Conservation (phyloP, 1,139 yeast species). For the Lodderomyces theae region DNA sequence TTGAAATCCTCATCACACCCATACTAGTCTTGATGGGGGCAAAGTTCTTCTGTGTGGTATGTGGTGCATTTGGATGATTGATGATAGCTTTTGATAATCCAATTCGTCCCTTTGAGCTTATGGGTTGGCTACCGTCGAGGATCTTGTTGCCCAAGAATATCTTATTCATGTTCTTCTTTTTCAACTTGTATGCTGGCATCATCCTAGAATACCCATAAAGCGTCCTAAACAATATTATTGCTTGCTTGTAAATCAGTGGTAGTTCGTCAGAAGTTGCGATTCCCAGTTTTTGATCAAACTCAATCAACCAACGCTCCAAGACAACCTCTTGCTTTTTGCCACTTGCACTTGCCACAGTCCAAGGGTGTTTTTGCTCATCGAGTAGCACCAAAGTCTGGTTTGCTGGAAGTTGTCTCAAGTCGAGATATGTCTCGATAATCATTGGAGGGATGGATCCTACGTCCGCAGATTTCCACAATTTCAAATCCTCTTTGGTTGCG, state of each 20-base stretch:
- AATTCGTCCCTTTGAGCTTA: slow-evolving; percentile 76
- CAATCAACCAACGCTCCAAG: slow-evolving; percentile 88
- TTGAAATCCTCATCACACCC: slow-evolving; percentile 72
- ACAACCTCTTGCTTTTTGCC: slow-evolving; percentile 73
- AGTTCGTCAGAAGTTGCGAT: slow-evolving; percentile 46
- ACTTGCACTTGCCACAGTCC: slow-evolving; percentile 37
- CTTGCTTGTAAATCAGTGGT: slow-evolving; percentile 70
- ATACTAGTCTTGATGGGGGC: slow-evolving; percentile 69
- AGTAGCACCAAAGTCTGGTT: slow-evolving; percentile 60
- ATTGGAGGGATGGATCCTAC: slow-evolving; percentile 61
- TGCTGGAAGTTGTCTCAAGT: slow-evolving; percentile 57
- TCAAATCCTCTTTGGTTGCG: slow-evolving; percentile 52
- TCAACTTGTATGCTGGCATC: slow-evolving; percentile 68
- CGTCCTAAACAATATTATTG: slow-evolving; percentile 71
- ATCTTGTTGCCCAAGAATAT: slow-evolving; percentile 55
- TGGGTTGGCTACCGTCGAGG: slow-evolving; percentile 74
- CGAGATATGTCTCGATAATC: slow-evolving; percentile 81
- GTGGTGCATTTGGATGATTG: slow-evolving; percentile 40
- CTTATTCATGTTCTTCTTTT: slow-evolving; percentile 22
- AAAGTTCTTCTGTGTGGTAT: slow-evolving; percentile 59
- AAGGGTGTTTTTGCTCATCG: slow-evolving; percentile 46
- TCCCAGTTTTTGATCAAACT: slow-evolving; percentile 50
- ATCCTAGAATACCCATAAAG: slow-evolving; percentile 64
- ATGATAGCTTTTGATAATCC: slow-evolving; percentile 74
- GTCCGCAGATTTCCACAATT: slow-evolving; percentile 56